Conservation (phyloP, 179 eudicot genomes). For the Silene coronaria region DNA sequence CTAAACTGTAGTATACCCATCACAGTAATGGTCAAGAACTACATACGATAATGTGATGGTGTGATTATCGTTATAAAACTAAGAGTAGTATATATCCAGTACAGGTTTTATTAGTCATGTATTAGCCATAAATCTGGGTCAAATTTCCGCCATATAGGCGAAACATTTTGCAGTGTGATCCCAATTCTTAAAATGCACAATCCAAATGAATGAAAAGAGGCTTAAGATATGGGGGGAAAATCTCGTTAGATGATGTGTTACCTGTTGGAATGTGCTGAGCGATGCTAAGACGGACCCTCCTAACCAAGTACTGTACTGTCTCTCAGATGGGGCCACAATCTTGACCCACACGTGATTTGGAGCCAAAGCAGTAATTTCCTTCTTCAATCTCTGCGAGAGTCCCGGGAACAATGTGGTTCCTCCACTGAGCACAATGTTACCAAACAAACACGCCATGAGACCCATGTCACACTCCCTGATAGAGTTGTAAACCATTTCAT, state of each 20-base stretch:
- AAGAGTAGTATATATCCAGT: too few relatives aligned
- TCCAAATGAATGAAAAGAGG: too few relatives aligned
- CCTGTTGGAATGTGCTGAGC: constrained; percentile 16
- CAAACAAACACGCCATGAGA: not conserved
- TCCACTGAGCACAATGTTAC: constrained; percentile 5
- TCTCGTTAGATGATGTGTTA: not conserved
- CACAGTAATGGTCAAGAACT: too few relatives aligned
- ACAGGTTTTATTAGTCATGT: too few relatives aligned
- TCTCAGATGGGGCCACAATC: constrained; percentile 13
- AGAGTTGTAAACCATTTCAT: constrained; percentile 17
- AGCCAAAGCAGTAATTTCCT: constrained; percentile 14
- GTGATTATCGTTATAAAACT: too few relatives aligned
- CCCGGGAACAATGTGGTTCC: constrained; percentile 16
- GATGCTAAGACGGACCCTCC: constrained; percentile 16
- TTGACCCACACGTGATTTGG: not conserved
- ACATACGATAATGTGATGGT: too few relatives aligned
- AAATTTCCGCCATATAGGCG: too few relatives aligned
- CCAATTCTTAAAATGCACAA: too few relatives aligned
- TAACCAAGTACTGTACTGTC: constrained; percentile 8
- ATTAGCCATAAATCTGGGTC: too few relatives aligned
- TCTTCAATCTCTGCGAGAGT: constrained; percentile 4
- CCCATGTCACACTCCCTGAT: constrained; percentile 5
- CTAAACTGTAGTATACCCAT: too few relatives aligned
- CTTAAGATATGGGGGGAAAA: not conserved
- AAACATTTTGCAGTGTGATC: too few relatives aligned